phyloP scores from a whole-genome alignment of 306 rosid genomes.

The Oemleria cerasiformis region DNA sequence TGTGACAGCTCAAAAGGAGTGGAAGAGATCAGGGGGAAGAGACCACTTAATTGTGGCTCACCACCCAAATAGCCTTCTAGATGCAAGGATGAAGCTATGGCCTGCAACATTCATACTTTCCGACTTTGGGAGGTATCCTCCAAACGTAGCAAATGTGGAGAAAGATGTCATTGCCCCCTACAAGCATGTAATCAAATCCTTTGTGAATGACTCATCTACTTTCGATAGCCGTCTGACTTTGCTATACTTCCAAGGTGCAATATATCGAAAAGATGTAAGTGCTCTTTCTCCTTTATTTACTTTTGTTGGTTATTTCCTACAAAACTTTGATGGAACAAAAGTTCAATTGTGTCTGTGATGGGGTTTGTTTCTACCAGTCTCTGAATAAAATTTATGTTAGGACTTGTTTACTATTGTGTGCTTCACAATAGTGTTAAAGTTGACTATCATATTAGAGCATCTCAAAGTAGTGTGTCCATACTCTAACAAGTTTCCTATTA shows the following conservation, averaged over 20 bases:
- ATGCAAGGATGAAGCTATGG: slow-evolving; percentile 67
- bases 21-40: slow-evolving; percentile 70
- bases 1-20: slow-evolving; percentile 53
- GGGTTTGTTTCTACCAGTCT: slow-evolving; percentile 2
- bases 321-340: not conserved
- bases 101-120: slow-evolving; percentile 68
- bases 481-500: not conserved
- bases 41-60: slow-evolving; percentile 83
- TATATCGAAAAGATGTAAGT: slow-evolving; percentile 78
- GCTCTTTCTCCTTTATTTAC: slow-evolving; percentile 13
- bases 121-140: slow-evolving; percentile 88
- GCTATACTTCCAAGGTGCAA: slow-evolving; percentile 86
- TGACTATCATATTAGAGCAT: not conserved
- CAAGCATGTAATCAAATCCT: slow-evolving; percentile 53
- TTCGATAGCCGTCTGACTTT: slow-evolving; percentile 59
- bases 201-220: slow-evolving; percentile 46
- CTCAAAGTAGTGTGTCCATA: not conserved
- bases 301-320: slow-evolving; percentile 21
- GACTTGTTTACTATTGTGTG: not conserved
- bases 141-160: slow-evolving; percentile 66
- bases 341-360: not conserved
- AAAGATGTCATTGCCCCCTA: slow-evolving; percentile 86
- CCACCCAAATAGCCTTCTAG: slow-evolving; percentile 81
- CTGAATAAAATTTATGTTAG: not conserved
- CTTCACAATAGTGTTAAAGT: not conserved